Conservation (phyloP, 1,284 basidiomycete genomes). For the Athelia psychrophila region DNA sequence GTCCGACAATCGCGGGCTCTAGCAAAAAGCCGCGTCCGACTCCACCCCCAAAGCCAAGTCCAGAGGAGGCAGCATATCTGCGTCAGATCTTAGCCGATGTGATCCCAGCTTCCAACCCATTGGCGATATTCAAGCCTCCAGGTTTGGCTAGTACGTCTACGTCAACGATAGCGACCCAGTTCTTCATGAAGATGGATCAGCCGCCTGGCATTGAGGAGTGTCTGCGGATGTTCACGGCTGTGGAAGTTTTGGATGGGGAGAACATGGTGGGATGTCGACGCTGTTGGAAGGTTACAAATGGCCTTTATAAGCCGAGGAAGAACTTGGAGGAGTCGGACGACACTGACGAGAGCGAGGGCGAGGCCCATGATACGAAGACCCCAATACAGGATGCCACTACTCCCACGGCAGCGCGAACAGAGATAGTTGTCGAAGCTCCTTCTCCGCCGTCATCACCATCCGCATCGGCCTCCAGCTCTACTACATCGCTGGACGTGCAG, state of each 20-base stretch:
- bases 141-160: conserved; percentile 12
- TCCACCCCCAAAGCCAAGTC: conserved; percentile 48
- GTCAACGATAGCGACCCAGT: conserved; percentile 26
- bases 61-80: conserved; percentile 60
- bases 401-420: not conserved
- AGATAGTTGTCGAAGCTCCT: not conserved
- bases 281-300: conserved; percentile 88
- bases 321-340: conserved; percentile 31
- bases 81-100: conserved; percentile 65
- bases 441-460: not conserved
- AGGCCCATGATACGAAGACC: no score
- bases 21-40: conserved; percentile 33
- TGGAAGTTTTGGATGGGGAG: conserved; percentile 90
- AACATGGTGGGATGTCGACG: conserved; percentile 91
- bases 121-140: conserved; percentile 42
- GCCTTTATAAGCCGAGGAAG: conserved; percentile 40
- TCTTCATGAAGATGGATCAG: conserved; percentile 50
- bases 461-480: conserved; percentile 4
- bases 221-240: conserved; percentile 82
- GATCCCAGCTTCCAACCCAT: conserved; percentile 32
- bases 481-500: conserved; percentile 8
- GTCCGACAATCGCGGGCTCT: conserved; percentile 2
- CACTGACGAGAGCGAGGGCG: conserved; percentile 24
- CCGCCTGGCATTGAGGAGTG: conserved; percentile 68
- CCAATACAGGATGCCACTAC: conserved; percentile 7